phyloP scores from a whole-genome alignment of 1,284 basidiomycete species.

The Termitomyces sp. region DNA sequence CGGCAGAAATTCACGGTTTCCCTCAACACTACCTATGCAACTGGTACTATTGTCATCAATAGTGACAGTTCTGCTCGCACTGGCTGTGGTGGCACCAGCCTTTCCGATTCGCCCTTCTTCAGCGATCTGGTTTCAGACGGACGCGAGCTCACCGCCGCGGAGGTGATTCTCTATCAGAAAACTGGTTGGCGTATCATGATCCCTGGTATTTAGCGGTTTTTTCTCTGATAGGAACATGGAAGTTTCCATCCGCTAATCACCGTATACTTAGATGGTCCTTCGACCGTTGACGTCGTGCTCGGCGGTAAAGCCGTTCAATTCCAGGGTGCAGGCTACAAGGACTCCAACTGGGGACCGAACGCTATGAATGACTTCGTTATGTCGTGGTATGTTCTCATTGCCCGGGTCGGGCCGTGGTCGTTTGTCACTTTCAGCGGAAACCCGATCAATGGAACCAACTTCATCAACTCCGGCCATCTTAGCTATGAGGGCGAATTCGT shows the following conservation, averaged over 20 bases:
- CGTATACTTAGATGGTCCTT: conserved; percentile 5
- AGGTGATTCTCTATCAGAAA: conserved; percentile 11
- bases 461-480: conserved; percentile 14
- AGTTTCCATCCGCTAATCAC: neutral
- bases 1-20: conserved; percentile 8
- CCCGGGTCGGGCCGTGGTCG: conserved; percentile 16
- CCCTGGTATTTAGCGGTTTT: conserved; percentile 2
- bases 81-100: conserved; percentile 10
- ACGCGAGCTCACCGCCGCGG: conserved; percentile 9
- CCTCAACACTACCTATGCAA: conserved; percentile 9
- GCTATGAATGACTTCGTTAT: conserved; percentile 15
- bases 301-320: conserved; percentile 11
- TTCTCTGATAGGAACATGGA: neutral
- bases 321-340: conserved; percentile 13
- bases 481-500: conserved; percentile 13
- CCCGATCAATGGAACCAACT: conserved; percentile 11
- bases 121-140: conserved; percentile 10
- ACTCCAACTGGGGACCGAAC: conserved; percentile 15
- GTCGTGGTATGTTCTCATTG: conserved; percentile 16
- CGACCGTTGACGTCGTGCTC: conserved; percentile 9
- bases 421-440: conserved; percentile 14
- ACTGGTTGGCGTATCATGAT: conserved; percentile 17
- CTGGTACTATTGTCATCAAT: conserved; percentile 6
- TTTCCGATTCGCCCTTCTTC: conserved; percentile 13
- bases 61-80: conserved; percentile 12